Conservation (phyloP, 2,329 filamentous ascomycete species). For the Neofusicoccum umdonicola region DNA sequence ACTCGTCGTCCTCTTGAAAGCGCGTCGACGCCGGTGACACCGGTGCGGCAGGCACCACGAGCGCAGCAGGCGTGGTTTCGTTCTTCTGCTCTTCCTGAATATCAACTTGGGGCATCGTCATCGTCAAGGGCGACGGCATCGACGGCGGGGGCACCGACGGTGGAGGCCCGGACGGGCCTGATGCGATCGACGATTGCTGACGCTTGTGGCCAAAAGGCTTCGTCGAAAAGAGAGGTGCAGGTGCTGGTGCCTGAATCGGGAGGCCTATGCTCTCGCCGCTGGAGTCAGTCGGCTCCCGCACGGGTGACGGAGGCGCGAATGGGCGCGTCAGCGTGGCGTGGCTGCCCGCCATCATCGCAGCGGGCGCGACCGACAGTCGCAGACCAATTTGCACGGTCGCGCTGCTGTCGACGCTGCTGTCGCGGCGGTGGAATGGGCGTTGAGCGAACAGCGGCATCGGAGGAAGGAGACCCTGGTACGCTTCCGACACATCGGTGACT, state of each 20-base stretch:
- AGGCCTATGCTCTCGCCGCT: constrained; percentile 27
- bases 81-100: neutral
- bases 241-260: neutral
- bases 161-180: neutral
- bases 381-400: constrained; percentile 72
- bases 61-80: neutral
- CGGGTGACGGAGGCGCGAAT: neutral
- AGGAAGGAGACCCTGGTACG: constrained; percentile 15
- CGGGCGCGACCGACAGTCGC: constrained; percentile 56
- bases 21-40: constrained; percentile 1
- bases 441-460: constrained; percentile 40
- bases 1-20: constrained; percentile 4
- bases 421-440: constrained; percentile 49
- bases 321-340: constrained; percentile 26
- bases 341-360: constrained; percentile 34
- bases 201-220: neutral
- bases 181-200: neutral
- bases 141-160: neutral
- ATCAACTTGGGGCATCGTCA: neutral
- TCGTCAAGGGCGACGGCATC: neutral
- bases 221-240: neutral
- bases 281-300: constrained; percentile 27
- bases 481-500: constrained; percentile 37
- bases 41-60: neutral
- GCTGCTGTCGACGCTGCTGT: constrained; percentile 63